Conservation (phyloP, 768 basidiomycete species). For the Termitomyces sp. region DNA sequence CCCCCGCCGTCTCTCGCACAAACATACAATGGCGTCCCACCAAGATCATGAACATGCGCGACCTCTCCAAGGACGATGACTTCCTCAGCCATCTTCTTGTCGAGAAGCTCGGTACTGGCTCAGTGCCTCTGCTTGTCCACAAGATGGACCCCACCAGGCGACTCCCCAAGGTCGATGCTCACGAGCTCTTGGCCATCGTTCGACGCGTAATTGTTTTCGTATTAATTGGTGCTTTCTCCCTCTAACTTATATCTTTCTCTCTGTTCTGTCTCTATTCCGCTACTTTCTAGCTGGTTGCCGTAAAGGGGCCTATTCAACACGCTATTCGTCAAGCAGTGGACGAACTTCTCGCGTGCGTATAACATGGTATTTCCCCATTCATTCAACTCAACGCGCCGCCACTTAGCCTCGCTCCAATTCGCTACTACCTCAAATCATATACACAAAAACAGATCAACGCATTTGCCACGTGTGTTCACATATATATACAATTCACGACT, state of each 20-base stretch:
- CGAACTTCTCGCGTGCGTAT: slow-evolving; percentile 63
- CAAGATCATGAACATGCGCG: slow-evolving; percentile 88
- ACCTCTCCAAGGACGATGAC: slow-evolving; percentile 88
- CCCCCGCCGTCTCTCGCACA: slow-evolving; percentile 23
- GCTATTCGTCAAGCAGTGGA: slow-evolving; percentile 73
- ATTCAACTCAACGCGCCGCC: slow-evolving; percentile 18
- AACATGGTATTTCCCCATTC: slow-evolving; percentile 19
- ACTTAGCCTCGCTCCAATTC: slow-evolving; percentile 66
- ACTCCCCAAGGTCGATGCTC: slow-evolving; percentile 71
- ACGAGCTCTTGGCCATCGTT: slow-evolving; percentile 67
- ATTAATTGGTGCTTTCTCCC: slow-evolving; percentile 21
- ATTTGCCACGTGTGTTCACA: slow-evolving; percentile 78
- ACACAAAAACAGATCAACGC: slow-evolving; percentile 87
- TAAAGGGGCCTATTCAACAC: slow-evolving; percentile 52
- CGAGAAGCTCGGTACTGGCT: slow-evolving; percentile 82
- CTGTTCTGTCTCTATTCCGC: slow-evolving; percentile 16
- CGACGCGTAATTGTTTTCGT: slow-evolving; percentile 60
- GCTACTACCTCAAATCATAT: slow-evolving; percentile 73
- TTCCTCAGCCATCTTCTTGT: slow-evolving; percentile 87
- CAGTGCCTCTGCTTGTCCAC: slow-evolving; percentile 80
- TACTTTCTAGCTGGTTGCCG: slow-evolving; percentile 50
- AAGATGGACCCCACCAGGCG: slow-evolving; percentile 82
- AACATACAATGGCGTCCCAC: slow-evolving; percentile 70
- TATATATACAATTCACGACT: slow-evolving; percentile 20
- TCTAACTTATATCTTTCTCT: slow-evolving; percentile 19